Percentiles rank a stretch among this genome's conserved stretches.
Evolutionary conservation across 192 early-diverging fungal species (phyloP).

Genomic region (Dispira simplex): DNA sequence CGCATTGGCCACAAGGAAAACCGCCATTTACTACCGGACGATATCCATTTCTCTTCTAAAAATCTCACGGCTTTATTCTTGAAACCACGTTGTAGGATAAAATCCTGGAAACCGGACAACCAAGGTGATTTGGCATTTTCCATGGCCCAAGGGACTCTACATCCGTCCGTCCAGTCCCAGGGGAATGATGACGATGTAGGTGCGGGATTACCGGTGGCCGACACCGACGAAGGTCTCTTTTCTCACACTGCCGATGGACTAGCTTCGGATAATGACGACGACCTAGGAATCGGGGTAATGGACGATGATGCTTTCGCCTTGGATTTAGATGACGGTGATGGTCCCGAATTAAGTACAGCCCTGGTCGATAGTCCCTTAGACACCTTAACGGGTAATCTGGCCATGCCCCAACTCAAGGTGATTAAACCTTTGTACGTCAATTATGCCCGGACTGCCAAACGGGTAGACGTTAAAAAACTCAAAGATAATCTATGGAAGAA

Average conservation of each 20-base stretch:
- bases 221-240: too few relatives aligned
- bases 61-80: constrained; percentile 41
- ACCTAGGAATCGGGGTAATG: constrained; percentile 7
- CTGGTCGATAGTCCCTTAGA: too few relatives aligned
- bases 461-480: constrained; percentile 85
- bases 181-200: too few relatives aligned
- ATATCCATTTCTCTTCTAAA: constrained; percentile 54
- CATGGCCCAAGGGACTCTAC: neutral
- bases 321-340: constrained; percentile 17
- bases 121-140: constrained; percentile 3
- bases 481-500: constrained; percentile 96
- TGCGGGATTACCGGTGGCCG: too few relatives aligned
- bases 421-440: constrained; percentile 54
- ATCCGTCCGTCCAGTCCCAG: too few relatives aligned
- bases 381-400: constrained; percentile 20
- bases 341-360: neutral
- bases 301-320: constrained; percentile 10
- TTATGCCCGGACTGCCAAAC: constrained; percentile 79
- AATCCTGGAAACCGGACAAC: constrained; percentile 1
- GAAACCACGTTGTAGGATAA: constrained; percentile 18
- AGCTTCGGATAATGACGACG: constrained; percentile 13
- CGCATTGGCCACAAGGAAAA: constrained; percentile 34
- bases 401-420: constrained; percentile 40
- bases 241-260: neutral
- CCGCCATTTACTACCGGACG: constrained; percentile 65